Evolutionary conservation across 2,329 filamentous ascomycete species (phyloP).

Genomic region (Emmonsiellopsis sp.): DNA sequence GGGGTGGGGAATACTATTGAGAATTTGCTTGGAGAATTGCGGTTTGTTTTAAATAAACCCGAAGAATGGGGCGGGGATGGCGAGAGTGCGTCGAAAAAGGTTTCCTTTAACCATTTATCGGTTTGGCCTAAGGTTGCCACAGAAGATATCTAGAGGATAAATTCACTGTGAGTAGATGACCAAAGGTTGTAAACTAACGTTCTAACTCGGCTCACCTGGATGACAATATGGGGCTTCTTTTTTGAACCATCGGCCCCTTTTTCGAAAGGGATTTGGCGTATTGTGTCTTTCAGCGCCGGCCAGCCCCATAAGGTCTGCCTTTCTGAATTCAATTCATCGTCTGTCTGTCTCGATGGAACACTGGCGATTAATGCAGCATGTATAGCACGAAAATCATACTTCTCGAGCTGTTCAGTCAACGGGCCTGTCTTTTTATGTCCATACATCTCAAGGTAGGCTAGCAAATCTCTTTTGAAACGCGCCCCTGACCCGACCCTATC

Average conservation of each 20-base stretch:
- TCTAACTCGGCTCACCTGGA: constrained; percentile 22
- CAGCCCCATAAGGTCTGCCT: constrained; percentile 65
- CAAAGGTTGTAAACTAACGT: too few relatives aligned
- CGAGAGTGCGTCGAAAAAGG: constrained; percentile 45
- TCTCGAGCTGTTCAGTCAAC: constrained; percentile 49
- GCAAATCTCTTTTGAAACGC: constrained; percentile 66
- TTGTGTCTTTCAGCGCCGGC: constrained; percentile 54
- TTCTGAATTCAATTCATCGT: constrained; percentile 32
- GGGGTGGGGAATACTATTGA: constrained; percentile 74
- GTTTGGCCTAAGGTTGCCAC: constrained; percentile 67
- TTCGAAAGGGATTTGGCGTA: constrained; percentile 46
- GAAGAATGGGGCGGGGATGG: constrained; percentile 11
- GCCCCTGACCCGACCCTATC: constrained; percentile 49
- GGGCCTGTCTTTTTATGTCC: constrained; percentile 45
- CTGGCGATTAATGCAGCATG: constrained; percentile 68
- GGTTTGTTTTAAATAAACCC: constrained; percentile 5
- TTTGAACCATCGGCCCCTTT: constrained; percentile 18
- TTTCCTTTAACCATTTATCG: constrained; percentile 62
- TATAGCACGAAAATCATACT: constrained; percentile 62
- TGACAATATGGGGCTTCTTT: constrained; percentile 26
- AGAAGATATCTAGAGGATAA: constrained; percentile 60
- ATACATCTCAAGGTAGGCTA: constrained; percentile 65
- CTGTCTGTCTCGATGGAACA: constrained; percentile 58
- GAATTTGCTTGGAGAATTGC: constrained; percentile 37
- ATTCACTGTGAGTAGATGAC: too few relatives aligned